Conservation (phyloP, 371 early-diverging fungal genomes). For the Lichtheimia ramosa region DNA sequence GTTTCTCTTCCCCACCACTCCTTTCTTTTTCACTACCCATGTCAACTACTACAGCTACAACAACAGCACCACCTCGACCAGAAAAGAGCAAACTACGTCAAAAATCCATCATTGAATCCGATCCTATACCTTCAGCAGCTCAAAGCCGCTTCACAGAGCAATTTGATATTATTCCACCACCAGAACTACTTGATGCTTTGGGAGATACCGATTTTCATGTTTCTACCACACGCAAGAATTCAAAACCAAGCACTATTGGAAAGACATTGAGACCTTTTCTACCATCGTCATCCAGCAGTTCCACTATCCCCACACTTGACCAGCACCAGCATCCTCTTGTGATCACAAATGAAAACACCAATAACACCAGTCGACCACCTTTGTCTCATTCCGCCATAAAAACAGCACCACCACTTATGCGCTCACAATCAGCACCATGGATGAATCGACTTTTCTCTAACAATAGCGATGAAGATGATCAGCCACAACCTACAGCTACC, state of each 20-base stretch:
- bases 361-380: no score
- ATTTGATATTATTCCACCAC: conserved; percentile 27
- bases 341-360: no score
- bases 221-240: conserved; percentile 4
- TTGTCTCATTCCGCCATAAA: no score
- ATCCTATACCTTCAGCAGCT: neutral
- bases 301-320: conserved; percentile 3
- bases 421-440: neutral
- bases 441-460: neutral
- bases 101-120: conserved; percentile 1
- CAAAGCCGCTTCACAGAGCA: conserved; percentile 34
- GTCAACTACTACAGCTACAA: neutral
- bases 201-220: conserved; percentile 10
- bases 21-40: neutral
- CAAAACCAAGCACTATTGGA: neutral
- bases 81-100: conserved; percentile 37
- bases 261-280: conserved; percentile 11
- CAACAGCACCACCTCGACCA: conserved; percentile 19
- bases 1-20: conserved; percentile 2
- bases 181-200: conserved; percentile 16
- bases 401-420: conserved; percentile 5
- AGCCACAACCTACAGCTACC: neutral
- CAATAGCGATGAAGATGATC: neutral
- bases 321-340: neutral
- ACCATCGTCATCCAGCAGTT: conserved; percentile 4